Base-by-base conservation (phyloP, 2,329 filamentous ascomycete genomes). In the Diaporthe velutina region DNA sequence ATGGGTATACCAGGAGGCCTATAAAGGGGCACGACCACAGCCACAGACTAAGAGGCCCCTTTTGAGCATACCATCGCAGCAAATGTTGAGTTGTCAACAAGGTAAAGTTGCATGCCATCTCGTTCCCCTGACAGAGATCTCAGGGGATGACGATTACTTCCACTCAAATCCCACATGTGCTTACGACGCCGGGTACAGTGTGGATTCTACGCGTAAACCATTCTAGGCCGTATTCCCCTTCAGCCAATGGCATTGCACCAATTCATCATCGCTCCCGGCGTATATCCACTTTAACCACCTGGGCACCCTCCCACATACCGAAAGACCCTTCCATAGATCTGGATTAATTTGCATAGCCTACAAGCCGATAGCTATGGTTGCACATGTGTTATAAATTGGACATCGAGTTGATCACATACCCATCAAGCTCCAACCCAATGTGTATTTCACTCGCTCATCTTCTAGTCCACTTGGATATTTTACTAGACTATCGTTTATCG, bases 261-360 rank as follows among this genome's bases (percentile, higher is more conserved):
- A 42, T 61, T 61, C 58, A 61, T 61, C 58, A 61, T 61, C 35
- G 22, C 54, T 38, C 55, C 33, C 19, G 52, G 55, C 19, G 3
- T n/a, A 1, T 25, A 28, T 61, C 58, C 58, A 61, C 58, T 61
- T 42, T 61, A 19, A 25, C 6, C 19, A 35, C n/a, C 58, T n/a
- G n/a, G n/a, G n/a, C n/a, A n/a, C n/a, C n/a, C n/a, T 61, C 58
- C 58, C 58, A 61, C 58, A 61, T 61, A 61, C 58, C 58, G 58
- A 61, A 61, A 28, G 58, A n/a, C 38, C 33, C 28, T 25, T 38
- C n/a, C 42, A 42, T 61, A 61, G 35, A 61, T 61, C 58, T 38
- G 38, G 22, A 42, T 61, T 61, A 61, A 61, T 61, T 61, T 61
- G n/a, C 58, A 42, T 42, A 19, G 58, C 58, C 35, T 61, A 28